A percentile compares a stretch with the other conserved stretches of the same genome.
phyloP scores from a whole-genome alignment of 495 filamentous ascomycete species.

The Trichocladium antarcticum region DNA sequence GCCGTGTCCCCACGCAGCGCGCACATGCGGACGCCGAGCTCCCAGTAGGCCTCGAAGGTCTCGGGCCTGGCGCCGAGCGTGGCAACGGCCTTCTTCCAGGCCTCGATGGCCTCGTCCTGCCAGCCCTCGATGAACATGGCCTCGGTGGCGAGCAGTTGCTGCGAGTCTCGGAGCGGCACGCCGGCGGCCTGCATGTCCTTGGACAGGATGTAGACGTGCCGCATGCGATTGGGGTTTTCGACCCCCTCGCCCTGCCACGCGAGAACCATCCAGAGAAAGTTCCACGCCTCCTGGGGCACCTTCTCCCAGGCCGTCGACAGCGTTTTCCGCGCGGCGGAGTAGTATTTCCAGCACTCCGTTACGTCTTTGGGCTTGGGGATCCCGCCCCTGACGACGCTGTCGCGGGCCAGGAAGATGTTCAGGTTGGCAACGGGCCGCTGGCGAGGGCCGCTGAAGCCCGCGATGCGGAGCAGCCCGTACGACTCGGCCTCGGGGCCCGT shows the following conservation, averaged over 20 bases:
- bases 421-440: conserved; percentile 17
- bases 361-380: conserved; percentile 22
- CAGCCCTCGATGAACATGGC: conserved; percentile 51
- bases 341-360: conserved; percentile 34
- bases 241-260: conserved; percentile 23
- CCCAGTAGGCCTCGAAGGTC: conserved; percentile 47
- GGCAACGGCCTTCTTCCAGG: conserved; percentile 50
- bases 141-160: conserved; percentile 55
- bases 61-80: conserved; percentile 44
- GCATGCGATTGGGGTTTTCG: conserved; percentile 43
- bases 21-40: conserved; percentile 59
- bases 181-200: conserved; percentile 51
- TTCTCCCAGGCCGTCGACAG: conserved; percentile 34
- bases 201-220: conserved; percentile 47
- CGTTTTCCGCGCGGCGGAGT: conserved; percentile 32
- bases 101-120: conserved; percentile 47
- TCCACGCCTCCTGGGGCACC: conserved; percentile 44
- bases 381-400: conserved; percentile 22
- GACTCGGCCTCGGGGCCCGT: conserved; percentile 19
- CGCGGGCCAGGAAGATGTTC: conserved; percentile 21
- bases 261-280: conserved; percentile 43
- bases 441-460: conserved; percentile 19
- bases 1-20: conserved; percentile 47
- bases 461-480: conserved; percentile 16
- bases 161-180: conserved; percentile 40